Base-by-base conservation (phyloP, 192 early-diverging fungal species). In the Podila horticola region DNA sequence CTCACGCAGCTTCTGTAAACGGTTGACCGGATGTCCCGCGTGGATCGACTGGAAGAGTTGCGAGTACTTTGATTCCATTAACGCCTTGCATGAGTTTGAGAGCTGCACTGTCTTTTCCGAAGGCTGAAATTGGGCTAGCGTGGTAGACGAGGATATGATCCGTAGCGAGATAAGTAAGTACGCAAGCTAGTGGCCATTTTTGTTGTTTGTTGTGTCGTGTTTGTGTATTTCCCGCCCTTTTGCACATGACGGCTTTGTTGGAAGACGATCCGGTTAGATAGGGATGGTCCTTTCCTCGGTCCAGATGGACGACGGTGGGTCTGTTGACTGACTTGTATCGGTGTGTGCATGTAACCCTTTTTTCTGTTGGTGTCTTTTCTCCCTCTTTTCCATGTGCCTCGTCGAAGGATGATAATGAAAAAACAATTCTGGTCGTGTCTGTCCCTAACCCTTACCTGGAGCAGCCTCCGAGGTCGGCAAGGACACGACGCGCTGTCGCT, bases 41-140 rank as follows among this genome's bases (percentile, higher is more conserved):
- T 62, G 61, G 67, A 81, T 81, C 15, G 77, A 81, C 49, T 68
- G 66, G 26, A 63, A 81, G 22, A 81, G 67, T 15, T 60, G 66
- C 13, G 70, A 63, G 29, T 81, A 81, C 15, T 26, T 63, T 22
- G 71, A 57, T 45, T 81, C 77, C 17, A 81, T 57, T 51, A 12
- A 45, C 17, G 66, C 19, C 67, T 81, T 81, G 57, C 70, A 72
- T 7, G 67, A 38, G 71, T 45, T 81, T 55, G 77, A 81, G 38
- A 73, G 34, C 45, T 61, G 71, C 19, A 73, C 41, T 4, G 77
- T 73, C 41, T 81, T 73, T 62, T 81, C 77, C n/a, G 77, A 81
- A 15, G 66, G 77, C 13, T 73, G 62, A 52, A 81, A 73, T 22
- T 73, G 67, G n/a, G 64, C 26, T 22, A 60, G 61, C 69, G 66